Evolutionary conservation across 75 land plant genomes (phyloP), one percentile per base, ranked within the genome.

Genomic region (Larix kaempferi): DNA sequence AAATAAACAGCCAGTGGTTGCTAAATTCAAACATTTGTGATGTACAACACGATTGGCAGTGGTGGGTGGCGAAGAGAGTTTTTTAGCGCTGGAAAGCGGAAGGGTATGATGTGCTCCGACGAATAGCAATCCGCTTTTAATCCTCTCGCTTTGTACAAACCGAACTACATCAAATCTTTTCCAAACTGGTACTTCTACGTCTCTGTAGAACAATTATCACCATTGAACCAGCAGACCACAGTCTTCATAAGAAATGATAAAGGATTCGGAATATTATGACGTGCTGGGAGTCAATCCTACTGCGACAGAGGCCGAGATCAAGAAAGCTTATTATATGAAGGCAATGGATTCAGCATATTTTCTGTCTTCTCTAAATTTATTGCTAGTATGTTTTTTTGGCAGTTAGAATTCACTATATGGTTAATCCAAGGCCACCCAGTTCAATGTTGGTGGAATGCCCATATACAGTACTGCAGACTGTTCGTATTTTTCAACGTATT

Each of bases 301-400:
- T 0, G 82, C 85, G 13, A 80, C 82, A 15, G 82, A 80, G 49
- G 83, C 82, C 16, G 78, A 84, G 75, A 84, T 84, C 55, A 84
- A 80, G 74, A 84, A 84, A 55, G 85, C 85, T 55, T 84, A 84
- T 29, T 84, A 84, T 57, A 71, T 84, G 58, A 84, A 84, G 85
- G 85, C 39, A 41, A 67, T 19, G n/a, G 49, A 67, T 37, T 37
- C 11, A 17, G 7, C 21, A 21, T 3, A 67, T 39, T 67, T 67
- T 39, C 19, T 67, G 33, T 49, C 12, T 49, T 49, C 10, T 49
- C 11, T 49, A 49, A 11, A 49, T 49, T 10, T 49, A 10, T 49
- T 10, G 12, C 11, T 49, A 10, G 54, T 49, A 49, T 1, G 54
- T 49, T 49, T 49, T 49, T 49, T 49, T 49, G 1, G 1, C 12